These are phyloP conservation scores for Adansonia rubrostipa DNA, from an alignment of 441 rosid genomes.

Conservation along the genomic window DNA sequence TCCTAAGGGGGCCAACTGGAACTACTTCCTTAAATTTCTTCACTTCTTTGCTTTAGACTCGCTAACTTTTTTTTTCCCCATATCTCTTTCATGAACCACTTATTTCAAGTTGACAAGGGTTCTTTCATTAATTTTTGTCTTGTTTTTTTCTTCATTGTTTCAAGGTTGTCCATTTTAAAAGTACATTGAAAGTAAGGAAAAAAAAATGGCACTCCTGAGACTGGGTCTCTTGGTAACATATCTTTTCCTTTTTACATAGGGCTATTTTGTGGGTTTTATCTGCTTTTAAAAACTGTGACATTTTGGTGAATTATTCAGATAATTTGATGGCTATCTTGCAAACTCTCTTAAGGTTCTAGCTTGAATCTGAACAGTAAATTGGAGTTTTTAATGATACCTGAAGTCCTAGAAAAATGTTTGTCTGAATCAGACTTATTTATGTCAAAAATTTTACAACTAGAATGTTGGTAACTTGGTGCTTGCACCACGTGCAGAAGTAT, in stretches of 20 bases:
- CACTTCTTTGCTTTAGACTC: constrained; percentile 23
- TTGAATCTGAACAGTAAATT: too few relatives aligned
- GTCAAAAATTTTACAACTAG: not conserved
- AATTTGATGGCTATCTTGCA: too few relatives aligned
- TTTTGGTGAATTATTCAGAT: not conserved
- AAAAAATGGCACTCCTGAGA: constrained; percentile 52
- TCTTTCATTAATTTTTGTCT: not conserved
- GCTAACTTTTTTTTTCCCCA: constrained; percentile 12
- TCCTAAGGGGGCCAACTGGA: constrained; percentile 19
- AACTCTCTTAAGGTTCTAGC: too few relatives aligned
- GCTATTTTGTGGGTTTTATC: not conserved
- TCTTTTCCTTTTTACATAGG: not conserved
- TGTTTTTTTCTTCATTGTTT: not conserved
- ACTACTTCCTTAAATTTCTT: constrained; percentile 3
- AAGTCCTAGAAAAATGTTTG: not conserved
- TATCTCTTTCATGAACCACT: not conserved
- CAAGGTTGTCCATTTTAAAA: not conserved
- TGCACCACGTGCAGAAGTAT: too few relatives aligned
- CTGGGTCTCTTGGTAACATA: constrained; percentile 51
- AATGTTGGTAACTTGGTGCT: not conserved
- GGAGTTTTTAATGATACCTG: too few relatives aligned
- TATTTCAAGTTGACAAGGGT: not conserved
- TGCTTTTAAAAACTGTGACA: not conserved
- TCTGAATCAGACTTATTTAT: not conserved
- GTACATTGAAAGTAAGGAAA: not conserved